phyloP scores from a whole-genome alignment of 2,329 filamentous ascomycete genomes.

The Botryotinia narcissicola region DNA sequence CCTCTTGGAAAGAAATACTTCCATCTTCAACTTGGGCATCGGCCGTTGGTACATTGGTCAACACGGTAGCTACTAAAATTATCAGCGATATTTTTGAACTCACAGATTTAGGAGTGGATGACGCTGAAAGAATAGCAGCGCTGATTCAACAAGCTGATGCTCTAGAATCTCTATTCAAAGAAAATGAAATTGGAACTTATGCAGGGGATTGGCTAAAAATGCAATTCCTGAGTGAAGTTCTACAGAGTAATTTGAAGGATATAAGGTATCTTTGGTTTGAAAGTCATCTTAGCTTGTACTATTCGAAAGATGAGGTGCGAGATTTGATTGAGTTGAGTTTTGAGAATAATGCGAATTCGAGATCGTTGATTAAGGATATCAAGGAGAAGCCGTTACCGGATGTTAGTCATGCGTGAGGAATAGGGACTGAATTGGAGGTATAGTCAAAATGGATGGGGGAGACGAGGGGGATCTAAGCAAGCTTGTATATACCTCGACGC shows the following conservation, averaged over 20 bases:
- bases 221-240: conserved; percentile 61
- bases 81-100: conserved; percentile 63
- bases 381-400: conserved; percentile 39
- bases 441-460: background rate
- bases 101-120: conserved; percentile 59
- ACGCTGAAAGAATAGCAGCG: conserved; percentile 59
- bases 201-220: conserved; percentile 61
- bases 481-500: background rate
- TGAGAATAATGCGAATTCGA: conserved; percentile 57
- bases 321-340: conserved; percentile 64
- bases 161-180: conserved; percentile 57
- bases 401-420: background rate
- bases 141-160: conserved; percentile 56
- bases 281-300: conserved; percentile 63
- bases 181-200: conserved; percentile 59
- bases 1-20: conserved; percentile 57
- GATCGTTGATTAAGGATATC: conserved; percentile 59
- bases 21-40: conserved; percentile 62
- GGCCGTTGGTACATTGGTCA: conserved; percentile 58
- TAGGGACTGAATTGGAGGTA: background rate
- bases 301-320: conserved; percentile 58
- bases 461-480: background rate
- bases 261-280: conserved; percentile 63
- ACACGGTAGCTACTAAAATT: conserved; percentile 58
- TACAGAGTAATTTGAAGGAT: conserved; percentile 65